Conservation (phyloP, 345 rosid species). For the Eucalyptus polyanthemos region DNA sequence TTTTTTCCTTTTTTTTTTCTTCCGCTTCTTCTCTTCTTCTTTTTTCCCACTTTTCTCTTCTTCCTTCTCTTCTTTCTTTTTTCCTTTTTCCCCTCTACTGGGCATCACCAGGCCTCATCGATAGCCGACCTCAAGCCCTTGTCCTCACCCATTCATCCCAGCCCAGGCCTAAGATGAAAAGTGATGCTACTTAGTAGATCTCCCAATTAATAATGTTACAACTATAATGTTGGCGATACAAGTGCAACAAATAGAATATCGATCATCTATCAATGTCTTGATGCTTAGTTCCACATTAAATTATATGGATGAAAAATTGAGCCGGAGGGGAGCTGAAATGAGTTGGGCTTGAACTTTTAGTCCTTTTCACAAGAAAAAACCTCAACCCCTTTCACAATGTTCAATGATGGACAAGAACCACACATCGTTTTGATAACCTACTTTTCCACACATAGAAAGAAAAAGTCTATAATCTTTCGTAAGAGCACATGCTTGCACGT, state of each 20-base stretch:
- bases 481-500: not conserved
- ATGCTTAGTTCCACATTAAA: not conserved
- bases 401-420: not conserved
- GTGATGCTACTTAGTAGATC: not conserved
- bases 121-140: too few relatives aligned
- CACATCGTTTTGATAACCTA: not conserved
- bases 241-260: not conserved
- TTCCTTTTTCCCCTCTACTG: too few relatives aligned
- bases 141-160: too few relatives aligned
- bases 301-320: not conserved
- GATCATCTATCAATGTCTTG: not conserved
- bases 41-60: too few relatives aligned
- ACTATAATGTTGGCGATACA: not conserved
- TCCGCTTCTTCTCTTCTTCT: fast-evolving
- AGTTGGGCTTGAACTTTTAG: not conserved
- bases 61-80: too few relatives aligned
- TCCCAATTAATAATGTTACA: not conserved
- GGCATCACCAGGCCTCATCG: fast-evolving
- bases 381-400: not conserved
- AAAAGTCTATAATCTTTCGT: not conserved
- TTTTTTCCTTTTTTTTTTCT: too few relatives aligned
- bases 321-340: fast-evolving
- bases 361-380: not conserved
- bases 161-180: not conserved
- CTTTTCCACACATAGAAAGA: not conserved